Conservation (phyloP, 179 eudicot species). For the Beta lomatogona region DNA sequence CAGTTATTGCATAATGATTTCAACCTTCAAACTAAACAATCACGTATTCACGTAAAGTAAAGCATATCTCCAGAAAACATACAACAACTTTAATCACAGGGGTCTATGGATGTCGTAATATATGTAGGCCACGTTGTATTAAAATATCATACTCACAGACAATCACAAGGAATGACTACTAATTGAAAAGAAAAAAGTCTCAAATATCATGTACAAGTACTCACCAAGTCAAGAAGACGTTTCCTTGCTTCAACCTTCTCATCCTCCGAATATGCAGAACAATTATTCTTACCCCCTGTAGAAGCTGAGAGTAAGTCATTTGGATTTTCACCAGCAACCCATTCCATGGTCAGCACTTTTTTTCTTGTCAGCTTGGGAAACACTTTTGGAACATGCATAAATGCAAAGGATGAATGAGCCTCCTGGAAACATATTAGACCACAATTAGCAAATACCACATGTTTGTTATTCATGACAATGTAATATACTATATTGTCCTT, state of each 20-base stretch:
- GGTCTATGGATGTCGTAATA: neutral
- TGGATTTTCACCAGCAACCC: constrained; percentile 95
- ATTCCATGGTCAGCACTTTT: constrained; percentile 92
- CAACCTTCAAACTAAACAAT: neutral
- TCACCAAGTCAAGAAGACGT: constrained; percentile 84
- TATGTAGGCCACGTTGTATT: neutral
- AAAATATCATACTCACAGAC: neutral
- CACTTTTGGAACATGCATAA: constrained; percentile 79
- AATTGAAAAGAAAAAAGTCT: neutral
- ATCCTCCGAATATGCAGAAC: constrained; percentile 43
- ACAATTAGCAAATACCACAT: too few species aligned
- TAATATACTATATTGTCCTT: too few species aligned
- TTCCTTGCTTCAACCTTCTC: constrained; percentile 62
- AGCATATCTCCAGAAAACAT: neutral
- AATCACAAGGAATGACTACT: neutral
- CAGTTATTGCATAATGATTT: neutral
- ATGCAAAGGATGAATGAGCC: constrained; percentile 79
- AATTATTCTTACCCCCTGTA: constrained; percentile 36
- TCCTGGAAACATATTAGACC: constrained; percentile 50
- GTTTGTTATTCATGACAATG: too few species aligned
- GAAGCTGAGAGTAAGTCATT: constrained; percentile 60
- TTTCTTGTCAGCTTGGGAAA: constrained; percentile 63
- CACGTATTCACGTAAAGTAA: neutral
- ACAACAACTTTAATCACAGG: neutral
- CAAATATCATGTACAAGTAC: constrained; percentile 9